These are phyloP conservation scores for Cyphellophora attinorum DNA, from an alignment of 2,329 filamentous ascomycete genomes.

Conservation along the genomic window DNA sequence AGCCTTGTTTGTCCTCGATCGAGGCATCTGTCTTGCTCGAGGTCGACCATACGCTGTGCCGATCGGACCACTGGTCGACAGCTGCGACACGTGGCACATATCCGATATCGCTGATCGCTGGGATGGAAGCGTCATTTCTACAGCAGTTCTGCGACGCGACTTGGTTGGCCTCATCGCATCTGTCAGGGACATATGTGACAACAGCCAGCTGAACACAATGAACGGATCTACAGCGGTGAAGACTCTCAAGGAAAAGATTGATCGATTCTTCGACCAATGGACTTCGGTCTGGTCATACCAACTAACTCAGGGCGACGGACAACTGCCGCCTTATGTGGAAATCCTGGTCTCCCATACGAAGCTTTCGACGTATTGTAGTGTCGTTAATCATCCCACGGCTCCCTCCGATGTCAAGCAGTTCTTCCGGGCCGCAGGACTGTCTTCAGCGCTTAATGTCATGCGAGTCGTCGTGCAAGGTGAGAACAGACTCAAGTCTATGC, in stretches of 20 bases:
- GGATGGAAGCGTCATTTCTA: conserved; percentile 62
- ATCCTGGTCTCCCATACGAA: conserved; percentile 65
- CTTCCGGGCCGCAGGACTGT: conserved; percentile 62
- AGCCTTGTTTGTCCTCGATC: conserved; percentile 61
- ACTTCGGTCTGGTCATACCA: conserved; percentile 52
- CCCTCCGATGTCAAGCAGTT: conserved; percentile 62
- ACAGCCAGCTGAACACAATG: conserved; percentile 23
- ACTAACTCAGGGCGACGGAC: conserved; percentile 43
- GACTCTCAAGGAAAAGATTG: conserved; percentile 44
- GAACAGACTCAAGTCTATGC: conserved; percentile 61
- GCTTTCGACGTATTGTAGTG: conserved; percentile 63
- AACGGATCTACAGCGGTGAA: conserved; percentile 24
- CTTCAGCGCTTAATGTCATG: conserved; percentile 65
- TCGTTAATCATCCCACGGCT: conserved; percentile 65
- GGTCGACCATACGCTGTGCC: conserved; percentile 61
- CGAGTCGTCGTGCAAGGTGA: conserved; percentile 65
- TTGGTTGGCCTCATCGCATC: conserved; percentile 38
- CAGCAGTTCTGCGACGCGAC: conserved; percentile 59
- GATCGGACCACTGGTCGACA: conserved; percentile 54
- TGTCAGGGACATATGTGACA: conserved; percentile 26
- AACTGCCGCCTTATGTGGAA: conserved; percentile 62
- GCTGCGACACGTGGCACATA: conserved; percentile 61
- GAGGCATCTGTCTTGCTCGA: conserved; percentile 61
- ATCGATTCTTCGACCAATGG: conserved; percentile 58
- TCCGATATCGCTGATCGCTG: conserved; percentile 54